Evolutionary conservation across 768 basidiomycete species (phyloP).

Genomic region (Lactifluus echinatus): DNA sequence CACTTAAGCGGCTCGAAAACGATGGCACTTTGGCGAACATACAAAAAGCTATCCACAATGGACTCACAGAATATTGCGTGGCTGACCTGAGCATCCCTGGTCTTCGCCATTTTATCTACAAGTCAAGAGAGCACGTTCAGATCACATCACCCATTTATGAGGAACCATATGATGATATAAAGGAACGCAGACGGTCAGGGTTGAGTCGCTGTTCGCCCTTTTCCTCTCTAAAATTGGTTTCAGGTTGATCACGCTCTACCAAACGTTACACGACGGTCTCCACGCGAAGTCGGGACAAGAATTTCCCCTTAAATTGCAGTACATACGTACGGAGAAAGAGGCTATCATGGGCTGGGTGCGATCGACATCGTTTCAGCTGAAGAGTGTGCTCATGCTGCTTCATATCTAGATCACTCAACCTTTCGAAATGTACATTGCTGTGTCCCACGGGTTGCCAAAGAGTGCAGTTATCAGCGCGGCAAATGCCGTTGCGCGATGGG

Average conservation of each 20-base stretch:
- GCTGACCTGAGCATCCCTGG: constrained; percentile 82
- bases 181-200: constrained; percentile 52
- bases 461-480: constrained; percentile 81
- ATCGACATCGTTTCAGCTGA: constrained; percentile 3
- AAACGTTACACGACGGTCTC: constrained; percentile 77
- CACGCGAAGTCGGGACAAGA: constrained; percentile 85
- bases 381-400: neutral
- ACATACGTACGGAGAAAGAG: constrained; percentile 77
- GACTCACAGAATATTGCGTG: constrained; percentile 55
- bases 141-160: constrained; percentile 81
- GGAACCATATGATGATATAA: constrained; percentile 63
- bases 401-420: constrained; percentile 72
- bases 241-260: constrained; percentile 82
- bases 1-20: constrained; percentile 50
- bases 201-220: neutral
- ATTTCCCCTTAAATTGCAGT: constrained; percentile 76
- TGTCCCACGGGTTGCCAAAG: constrained; percentile 82
- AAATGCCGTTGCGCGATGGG: constrained; percentile 84
- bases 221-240: constrained; percentile 7
- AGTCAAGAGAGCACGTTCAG: constrained; percentile 83
- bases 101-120: constrained; percentile 91
- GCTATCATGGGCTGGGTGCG: constrained; percentile 92
- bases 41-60: constrained; percentile 36
- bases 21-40: constrained; percentile 52
- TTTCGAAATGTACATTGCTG: constrained; percentile 82